Conservation (phyloP, 495 filamentous ascomycete genomes). For the Trichoderma gamsii region DNA sequence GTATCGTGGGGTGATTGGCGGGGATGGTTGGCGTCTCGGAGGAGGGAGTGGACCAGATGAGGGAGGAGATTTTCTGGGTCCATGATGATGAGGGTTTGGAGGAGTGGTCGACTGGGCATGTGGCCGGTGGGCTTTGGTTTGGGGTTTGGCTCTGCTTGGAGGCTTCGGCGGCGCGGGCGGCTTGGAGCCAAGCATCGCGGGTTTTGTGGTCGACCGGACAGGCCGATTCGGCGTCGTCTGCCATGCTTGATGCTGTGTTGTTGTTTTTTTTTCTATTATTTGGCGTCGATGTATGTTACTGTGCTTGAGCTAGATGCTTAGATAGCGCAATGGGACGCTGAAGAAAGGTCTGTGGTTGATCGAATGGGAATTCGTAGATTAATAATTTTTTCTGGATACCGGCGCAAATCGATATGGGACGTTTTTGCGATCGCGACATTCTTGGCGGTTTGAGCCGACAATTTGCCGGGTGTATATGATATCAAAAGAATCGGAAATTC, state of each 20-base stretch:
- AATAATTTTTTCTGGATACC: background rate
- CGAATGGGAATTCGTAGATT: background rate
- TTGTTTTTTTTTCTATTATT: background rate
- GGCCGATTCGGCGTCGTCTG: constrained; percentile 14
- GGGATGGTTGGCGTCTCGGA: constrained; percentile 20
- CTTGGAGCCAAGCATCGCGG: constrained; percentile 70
- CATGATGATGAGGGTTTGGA: constrained; percentile 24
- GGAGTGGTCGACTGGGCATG: constrained; percentile 11
- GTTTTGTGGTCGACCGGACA: constrained; percentile 90
- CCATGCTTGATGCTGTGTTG: background rate
- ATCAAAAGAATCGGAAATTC: no score
- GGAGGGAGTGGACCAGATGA: constrained; percentile 18
- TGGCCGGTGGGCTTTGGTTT: constrained; percentile 25
- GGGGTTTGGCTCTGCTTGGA: constrained; percentile 21
- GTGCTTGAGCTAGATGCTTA: background rate
- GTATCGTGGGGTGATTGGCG: constrained; percentile 27
- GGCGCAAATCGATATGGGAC: background rate
- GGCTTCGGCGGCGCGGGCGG: constrained; percentile 32
- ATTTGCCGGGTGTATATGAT: background rate
- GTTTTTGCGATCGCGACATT: constrained; percentile 9
- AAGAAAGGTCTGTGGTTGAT: background rate
- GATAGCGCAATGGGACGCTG: background rate
- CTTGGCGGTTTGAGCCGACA: background rate
- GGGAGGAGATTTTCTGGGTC: constrained; percentile 34
- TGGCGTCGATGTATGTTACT: background rate